Evolutionary conservation across 2,329 filamentous ascomycete species (phyloP).

Genomic region (Diaporthe caulivora): DNA sequence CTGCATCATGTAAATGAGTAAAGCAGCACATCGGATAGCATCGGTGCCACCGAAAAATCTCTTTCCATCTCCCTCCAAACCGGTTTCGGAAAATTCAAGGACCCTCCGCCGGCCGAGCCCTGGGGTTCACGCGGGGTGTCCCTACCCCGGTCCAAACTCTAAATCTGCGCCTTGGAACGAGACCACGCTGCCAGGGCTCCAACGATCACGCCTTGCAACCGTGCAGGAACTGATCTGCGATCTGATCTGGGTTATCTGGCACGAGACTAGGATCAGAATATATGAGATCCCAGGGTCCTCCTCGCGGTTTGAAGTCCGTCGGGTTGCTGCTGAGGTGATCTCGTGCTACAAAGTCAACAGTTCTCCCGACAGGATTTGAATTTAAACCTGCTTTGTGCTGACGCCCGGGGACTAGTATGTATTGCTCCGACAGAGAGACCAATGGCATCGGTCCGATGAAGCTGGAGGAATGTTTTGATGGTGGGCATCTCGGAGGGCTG

Average conservation of each 20-base stretch:
- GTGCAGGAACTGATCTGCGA: slow-evolving; percentile 25
- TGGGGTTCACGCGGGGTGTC: background rate
- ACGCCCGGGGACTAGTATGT: background rate
- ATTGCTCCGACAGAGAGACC: slow-evolving; percentile 3
- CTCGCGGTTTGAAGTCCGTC: background rate
- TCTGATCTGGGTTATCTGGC: slow-evolving; percentile 4
- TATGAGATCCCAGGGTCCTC: slow-evolving; percentile 4
- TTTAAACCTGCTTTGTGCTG: slow-evolving; percentile 12
- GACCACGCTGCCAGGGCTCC: slow-evolving; percentile 8
- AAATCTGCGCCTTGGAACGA: slow-evolving; percentile 12
- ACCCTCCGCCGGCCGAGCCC: background rate
- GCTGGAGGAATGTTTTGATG: slow-evolving; percentile 5
- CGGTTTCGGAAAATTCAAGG: slow-evolving; percentile 1
- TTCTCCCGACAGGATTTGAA: background rate
- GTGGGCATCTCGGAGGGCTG: slow-evolving; percentile 22
- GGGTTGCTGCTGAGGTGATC: slow-evolving; percentile 10
- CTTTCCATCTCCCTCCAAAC: background rate
- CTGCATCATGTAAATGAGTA: background rate
- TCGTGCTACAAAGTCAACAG: background rate
- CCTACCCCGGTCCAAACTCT: slow-evolving; percentile 10
- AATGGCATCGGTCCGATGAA: slow-evolving; percentile 1
- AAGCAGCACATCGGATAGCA: background rate
- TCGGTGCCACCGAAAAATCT: background rate
- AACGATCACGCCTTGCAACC: background rate
- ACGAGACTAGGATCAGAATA: background rate